Percentiles rank a stretch among this genome's conserved stretches.
Conservation (phyloP, 164 flowering plant species). For the Aristolochia contorta region DNA sequence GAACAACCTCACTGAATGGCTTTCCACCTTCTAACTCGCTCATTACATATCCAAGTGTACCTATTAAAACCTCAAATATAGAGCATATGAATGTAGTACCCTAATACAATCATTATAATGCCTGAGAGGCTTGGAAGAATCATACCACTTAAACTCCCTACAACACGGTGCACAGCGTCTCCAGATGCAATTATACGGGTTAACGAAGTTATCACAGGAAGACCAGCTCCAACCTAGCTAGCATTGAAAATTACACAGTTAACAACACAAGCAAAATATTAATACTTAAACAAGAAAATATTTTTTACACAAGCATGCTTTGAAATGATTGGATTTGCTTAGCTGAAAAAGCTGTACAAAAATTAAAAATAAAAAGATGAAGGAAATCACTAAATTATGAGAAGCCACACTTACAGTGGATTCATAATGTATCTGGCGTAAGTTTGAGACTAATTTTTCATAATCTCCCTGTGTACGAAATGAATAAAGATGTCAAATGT, state of each 20-base stretch:
- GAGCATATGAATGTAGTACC: neutral
- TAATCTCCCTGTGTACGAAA: conserved; percentile 52
- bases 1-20: conserved; percentile 80
- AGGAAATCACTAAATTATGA: neutral
- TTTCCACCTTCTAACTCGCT: conserved; percentile 86
- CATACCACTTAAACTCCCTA: conserved; percentile 91
- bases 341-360: neutral
- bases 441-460: conserved; percentile 52
- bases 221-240: conserved; percentile 93
- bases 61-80: conserved; percentile 23
- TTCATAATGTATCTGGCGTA: conserved; percentile 70
- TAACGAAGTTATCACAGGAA: conserved; percentile 74
- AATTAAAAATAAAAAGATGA: neutral
- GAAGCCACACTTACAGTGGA: conserved; percentile 63
- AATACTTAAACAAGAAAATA: neutral
- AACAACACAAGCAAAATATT: neutral
- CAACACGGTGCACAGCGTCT: conserved; percentile 49
- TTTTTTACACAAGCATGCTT: neutral
- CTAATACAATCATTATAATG: neutral
- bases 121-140: neutral
- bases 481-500: neutral
- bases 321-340: neutral
- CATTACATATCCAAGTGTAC: conserved; percentile 94
- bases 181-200: conserved; percentile 75
- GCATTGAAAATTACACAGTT: neutral